phyloP scores from a whole-genome alignment of 768 basidiomycete species.

The Favolaschia claudopus region DNA sequence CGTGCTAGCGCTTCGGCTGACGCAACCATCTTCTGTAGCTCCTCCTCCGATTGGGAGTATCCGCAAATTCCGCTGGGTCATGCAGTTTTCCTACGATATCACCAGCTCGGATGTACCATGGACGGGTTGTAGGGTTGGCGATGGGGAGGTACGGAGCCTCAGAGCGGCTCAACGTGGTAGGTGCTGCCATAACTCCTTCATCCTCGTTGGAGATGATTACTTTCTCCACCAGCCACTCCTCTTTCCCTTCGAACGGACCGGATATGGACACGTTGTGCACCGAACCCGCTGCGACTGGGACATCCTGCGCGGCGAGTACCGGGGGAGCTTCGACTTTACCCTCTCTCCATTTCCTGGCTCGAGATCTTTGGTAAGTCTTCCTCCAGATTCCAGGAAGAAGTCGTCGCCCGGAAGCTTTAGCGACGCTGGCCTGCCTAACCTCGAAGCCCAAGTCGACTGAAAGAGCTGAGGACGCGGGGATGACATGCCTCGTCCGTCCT shows the following conservation, averaged over 20 bases:
- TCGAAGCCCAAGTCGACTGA: slow-evolving; percentile 29
- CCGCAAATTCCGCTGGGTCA: not conserved
- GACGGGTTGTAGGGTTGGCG: not conserved
- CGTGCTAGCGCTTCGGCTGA: not conserved
- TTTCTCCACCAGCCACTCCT: slow-evolving; percentile 28
- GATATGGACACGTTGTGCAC: slow-evolving; percentile 13
- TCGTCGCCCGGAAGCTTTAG: too few species aligned
- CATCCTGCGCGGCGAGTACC: not conserved
- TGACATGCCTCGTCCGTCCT: not conserved
- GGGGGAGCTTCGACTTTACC: not conserved
- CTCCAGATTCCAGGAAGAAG: too few species aligned
- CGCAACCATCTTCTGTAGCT: not conserved
- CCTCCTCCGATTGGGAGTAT: not conserved
- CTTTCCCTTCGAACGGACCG: slow-evolving; percentile 13
- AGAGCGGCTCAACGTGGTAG: not conserved
- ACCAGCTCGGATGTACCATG: not conserved
- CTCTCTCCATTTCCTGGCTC: slow-evolving; percentile 1
- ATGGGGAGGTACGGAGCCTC: not conserved
- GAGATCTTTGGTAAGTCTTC: not conserved
- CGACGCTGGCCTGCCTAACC: not conserved
- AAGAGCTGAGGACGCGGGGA: slow-evolving; percentile 13
- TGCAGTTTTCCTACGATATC: not conserved
- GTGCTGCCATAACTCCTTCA: not conserved
- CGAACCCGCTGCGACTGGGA: not conserved
- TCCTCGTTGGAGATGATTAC: slow-evolving; percentile 14